Percentiles rank a stretch among this genome's conserved stretches.
These are phyloP conservation scores for Sideroxylon spinosum DNA, from an alignment of 179 eudicot species.

Conservation along the genomic window DNA sequence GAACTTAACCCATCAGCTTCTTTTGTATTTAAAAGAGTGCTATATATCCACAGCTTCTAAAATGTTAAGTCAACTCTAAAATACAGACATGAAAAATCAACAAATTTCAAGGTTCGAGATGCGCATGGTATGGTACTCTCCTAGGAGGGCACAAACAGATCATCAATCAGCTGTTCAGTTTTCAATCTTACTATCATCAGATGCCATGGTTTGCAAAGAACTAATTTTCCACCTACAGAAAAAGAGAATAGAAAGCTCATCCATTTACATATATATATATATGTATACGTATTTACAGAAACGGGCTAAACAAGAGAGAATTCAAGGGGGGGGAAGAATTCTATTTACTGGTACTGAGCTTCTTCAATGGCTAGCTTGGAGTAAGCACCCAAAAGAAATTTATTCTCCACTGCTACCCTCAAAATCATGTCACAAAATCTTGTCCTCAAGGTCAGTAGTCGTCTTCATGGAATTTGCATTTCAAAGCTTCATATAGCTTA, in stretches of 20 bases:
- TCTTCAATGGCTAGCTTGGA: neutral
- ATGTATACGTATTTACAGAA: constrained; percentile 7
- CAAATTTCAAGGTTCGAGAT: neutral
- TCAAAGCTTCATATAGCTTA: neutral
- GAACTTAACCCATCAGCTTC: no score
- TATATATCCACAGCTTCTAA: no score
- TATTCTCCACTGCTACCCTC: neutral
- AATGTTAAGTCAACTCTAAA: neutral
- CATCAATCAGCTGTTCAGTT: no score
- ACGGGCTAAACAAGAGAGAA: neutral
- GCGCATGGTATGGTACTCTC: neutral
- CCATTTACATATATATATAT: constrained; percentile 6
- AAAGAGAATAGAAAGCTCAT: neutral
- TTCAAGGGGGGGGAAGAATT: no score
- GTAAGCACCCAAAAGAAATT: neutral
- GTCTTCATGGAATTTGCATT: constrained; percentile 5
- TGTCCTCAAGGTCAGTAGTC: neutral
- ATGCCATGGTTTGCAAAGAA: neutral
- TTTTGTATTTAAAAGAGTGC: no score
- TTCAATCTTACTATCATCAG: neutral
- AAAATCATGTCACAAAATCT: neutral
- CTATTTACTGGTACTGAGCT: constrained; percentile 7
- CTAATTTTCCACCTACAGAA: neutral
- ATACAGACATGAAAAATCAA: neutral
- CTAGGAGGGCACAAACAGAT: no score